Percentiles rank a stretch among this genome's conserved stretches.
phyloP scores from a whole-genome alignment of 139 green algal species.

The Pleodorina starrii region DNA sequence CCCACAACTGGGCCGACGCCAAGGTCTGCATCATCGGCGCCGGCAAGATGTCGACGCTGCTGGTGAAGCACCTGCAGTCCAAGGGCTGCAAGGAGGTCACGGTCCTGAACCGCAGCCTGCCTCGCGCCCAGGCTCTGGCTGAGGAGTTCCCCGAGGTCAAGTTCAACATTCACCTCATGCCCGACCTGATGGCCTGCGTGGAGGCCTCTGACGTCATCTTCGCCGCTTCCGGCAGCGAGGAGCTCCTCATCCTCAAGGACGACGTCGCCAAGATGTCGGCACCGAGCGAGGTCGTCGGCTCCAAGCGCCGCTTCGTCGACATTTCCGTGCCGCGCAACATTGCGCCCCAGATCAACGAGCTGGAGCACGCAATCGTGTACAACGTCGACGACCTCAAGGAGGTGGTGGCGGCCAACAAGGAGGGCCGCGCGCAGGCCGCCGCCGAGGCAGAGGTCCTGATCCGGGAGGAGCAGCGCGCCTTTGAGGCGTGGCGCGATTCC shows the following conservation, averaged over 20 bases:
- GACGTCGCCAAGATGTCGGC: slow-evolving; percentile 79
- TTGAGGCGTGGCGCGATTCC: slow-evolving; percentile 98
- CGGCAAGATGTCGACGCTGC: slow-evolving; percentile 97
- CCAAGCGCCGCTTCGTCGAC: slow-evolving; percentile 96
- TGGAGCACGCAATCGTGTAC: slow-evolving; percentile 88
- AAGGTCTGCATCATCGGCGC: slow-evolving; percentile 97
- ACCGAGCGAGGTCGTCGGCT: slow-evolving; percentile 77
- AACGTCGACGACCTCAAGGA: slow-evolving; percentile 99
- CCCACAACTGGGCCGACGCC: slow-evolving; percentile 84
- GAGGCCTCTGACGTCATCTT: slow-evolving; percentile 93
- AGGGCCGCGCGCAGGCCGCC: slow-evolving; percentile 75
- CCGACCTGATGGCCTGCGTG: slow-evolving; percentile 89
- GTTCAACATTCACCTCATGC: slow-evolving; percentile 96
- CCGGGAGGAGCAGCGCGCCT: slow-evolving; percentile 85
- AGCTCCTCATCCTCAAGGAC: slow-evolving; percentile 85
- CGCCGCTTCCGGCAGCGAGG: slow-evolving; percentile 89
- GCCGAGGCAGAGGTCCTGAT: slow-evolving; percentile 74
- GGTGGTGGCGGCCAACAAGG: slow-evolving; percentile 97
- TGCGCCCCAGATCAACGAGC: slow-evolving; percentile 82
- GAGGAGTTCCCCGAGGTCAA: slow-evolving; percentile 97
- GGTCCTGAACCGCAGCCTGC: slow-evolving; percentile 94
- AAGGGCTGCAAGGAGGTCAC: slow-evolving; percentile 96
- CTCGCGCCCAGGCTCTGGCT: slow-evolving; percentile 89
- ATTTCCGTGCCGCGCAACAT: slow-evolving; percentile 99
- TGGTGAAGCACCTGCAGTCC: slow-evolving; percentile 98